A percentile compares a stretch with the other conserved stretches of the same genome.
phyloP scores from a whole-genome alignment of 2,329 filamentous ascomycete genomes.

The Ophiostoma quercus region DNA sequence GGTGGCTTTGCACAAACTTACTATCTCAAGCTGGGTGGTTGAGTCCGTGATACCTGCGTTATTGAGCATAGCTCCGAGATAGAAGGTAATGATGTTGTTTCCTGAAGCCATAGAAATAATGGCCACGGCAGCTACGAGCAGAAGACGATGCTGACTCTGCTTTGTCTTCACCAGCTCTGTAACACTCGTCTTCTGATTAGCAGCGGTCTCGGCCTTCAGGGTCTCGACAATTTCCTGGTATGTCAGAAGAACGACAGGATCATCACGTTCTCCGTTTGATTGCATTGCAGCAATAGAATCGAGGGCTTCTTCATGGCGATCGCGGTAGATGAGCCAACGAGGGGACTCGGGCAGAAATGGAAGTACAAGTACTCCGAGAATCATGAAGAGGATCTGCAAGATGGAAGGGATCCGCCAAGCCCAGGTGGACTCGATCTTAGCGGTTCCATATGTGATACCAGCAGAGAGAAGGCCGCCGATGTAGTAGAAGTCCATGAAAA shows the following conservation, averaged over 20 bases:
- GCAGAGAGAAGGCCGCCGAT: constrained; percentile 2
- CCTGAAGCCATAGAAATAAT: constrained; percentile 20
- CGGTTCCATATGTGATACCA: constrained; percentile 20
- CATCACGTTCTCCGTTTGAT: constrained; percentile 27
- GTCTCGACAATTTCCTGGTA: constrained; percentile 25
- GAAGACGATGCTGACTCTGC: constrained; percentile 15
- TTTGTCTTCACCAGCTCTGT: constrained; percentile 9
- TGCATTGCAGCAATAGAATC: constrained; percentile 39
- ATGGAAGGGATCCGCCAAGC: constrained; percentile 28
- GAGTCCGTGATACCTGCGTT: constrained; percentile 23
- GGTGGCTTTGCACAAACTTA: neutral
- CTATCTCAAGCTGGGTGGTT: constrained; percentile 19
- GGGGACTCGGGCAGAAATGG: constrained; percentile 25
- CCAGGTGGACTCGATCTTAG: constrained; percentile 21
- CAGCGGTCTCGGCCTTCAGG: constrained; percentile 15
- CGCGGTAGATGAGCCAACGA: constrained; percentile 24
- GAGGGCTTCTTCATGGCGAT: constrained; percentile 31
- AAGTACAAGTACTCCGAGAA: constrained; percentile 30
- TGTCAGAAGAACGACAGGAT: constrained; percentile 14
- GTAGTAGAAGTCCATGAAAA: constrained; percentile 28
- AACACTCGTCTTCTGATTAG: neutral
- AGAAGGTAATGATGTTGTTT: constrained; percentile 26
- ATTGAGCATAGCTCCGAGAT: constrained; percentile 18
- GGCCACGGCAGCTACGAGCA: constrained; percentile 16
- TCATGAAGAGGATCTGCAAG: constrained; percentile 28